Base-by-base conservation (phyloP, 2,329 filamentous ascomycete species). In the Pestalotiopsis sp. region DNA sequence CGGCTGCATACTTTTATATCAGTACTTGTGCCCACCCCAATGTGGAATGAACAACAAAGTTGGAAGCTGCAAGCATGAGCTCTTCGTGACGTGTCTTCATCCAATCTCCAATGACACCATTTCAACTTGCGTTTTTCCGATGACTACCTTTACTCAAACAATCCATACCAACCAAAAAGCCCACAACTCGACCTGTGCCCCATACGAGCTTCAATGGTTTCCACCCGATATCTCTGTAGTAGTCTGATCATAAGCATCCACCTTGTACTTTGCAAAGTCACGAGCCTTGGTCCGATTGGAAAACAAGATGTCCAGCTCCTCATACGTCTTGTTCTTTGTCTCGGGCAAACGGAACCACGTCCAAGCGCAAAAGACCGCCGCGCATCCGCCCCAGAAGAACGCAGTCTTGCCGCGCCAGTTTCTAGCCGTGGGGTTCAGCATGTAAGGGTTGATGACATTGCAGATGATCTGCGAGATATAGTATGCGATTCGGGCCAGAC, bases 271-370 rank as follows among this genome's bases (percentile, higher is more conserved):
- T 2, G 77, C 20, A 36, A 65, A 65, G 23, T 65, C 62, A 11
- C 62, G 38, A 3, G 62, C 62, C 41, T 65, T 65, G 13, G 52
- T 25, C 14, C 41, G 20, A 31, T 77, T 74, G 67, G 79, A 76
- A 71, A 84, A 84, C 60, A 84, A 66, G 4, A 82, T 73, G 38
- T 92, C 89, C 67, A 92, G 78, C 75, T 92, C 90, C 0, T 88
- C 90, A 71, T 90, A 92, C 3, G 87, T 87, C 52, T 89, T 83
- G 11, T 88, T 90, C 36, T 78, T 79, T 0, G 90, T 89, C 74
- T 92, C 90, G 0, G 90, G 90, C 0, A 92, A 78, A 2, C 89
- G 83, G 81, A 91, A 92, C 74, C 86, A 92, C 0, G 87, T 86
- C 77, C 90, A 91, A 2, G 91, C 79, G 69, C 90, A 85, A 76